A percentile compares a stretch with the other conserved stretches of the same genome.
Conservation (phyloP, 345 rosid genomes). For the Eucalyptus regnans region DNA sequence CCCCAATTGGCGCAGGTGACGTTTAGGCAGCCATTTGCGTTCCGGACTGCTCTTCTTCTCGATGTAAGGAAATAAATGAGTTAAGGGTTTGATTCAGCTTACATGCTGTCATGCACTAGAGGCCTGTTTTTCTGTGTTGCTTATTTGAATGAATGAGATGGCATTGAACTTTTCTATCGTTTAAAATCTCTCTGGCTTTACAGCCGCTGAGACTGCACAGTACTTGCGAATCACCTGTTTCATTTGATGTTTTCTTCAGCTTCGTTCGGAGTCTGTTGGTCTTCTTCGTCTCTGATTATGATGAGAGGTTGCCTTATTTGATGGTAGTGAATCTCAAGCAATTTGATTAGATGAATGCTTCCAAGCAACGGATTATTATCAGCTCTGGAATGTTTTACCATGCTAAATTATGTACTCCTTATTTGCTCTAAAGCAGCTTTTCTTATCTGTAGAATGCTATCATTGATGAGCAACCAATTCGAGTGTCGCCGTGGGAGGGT, state of each 20-base stretch:
- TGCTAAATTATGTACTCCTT: not conserved
- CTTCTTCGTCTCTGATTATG: not conserved
- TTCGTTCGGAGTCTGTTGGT: not conserved
- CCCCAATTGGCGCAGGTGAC: slow-evolving; percentile 12
- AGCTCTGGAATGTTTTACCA: not conserved
- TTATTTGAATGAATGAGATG: not conserved
- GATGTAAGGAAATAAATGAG: slow-evolving; percentile 1
- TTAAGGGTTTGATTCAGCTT: not conserved
- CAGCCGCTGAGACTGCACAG: not conserved
- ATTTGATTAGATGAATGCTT: not conserved
- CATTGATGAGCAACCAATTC: slow-evolving; percentile 1
- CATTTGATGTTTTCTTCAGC: not conserved
- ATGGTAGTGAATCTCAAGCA: not conserved
- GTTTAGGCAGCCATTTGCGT: slow-evolving; percentile 19
- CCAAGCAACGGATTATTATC: not conserved
- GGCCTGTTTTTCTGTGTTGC: not conserved
- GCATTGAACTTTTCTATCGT: not conserved
- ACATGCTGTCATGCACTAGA: not conserved
- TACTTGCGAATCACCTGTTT: not conserved
- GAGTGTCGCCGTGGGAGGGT: not conserved
- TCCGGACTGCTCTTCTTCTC: slow-evolving; percentile 23
- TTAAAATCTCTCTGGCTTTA: not conserved
- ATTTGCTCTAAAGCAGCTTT: not conserved
- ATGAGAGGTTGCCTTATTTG: not conserved
- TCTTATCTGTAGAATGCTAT: slow-evolving; percentile 6